Evolutionary conservation across 345 rosid species (phyloP), one percentile per base, ranked within the genome.

Genomic region (Salix brachista): DNA sequence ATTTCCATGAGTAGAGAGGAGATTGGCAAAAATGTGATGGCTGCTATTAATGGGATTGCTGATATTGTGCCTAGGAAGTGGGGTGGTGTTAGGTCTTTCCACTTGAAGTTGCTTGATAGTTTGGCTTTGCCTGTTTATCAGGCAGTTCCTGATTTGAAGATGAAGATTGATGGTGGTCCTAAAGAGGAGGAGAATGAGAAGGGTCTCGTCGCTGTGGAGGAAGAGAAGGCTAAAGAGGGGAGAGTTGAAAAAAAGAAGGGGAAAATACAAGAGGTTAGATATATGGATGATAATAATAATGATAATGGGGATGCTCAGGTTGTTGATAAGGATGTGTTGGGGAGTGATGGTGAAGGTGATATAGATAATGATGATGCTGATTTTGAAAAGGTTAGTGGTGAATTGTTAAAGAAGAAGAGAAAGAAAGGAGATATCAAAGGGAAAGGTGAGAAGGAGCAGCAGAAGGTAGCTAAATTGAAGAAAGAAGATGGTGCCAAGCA

Each of bases 61-160:
- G 93, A 92, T 75, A 52, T 84, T 50, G 89, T 89, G 77, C 97
- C 95, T 14, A 82, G 82, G 64, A 87, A 89, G 50, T 92, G 97
- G 97, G 88, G 87, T 1, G 87, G 84, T 23, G 70, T 92, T 52
- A 85, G 97, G 83, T 91, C 95, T 8, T 81, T 91, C 62, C 97
- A 89, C 84, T 74, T 91, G 89, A 92, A 92, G 76, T 66, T 92
- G 76, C 73, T 83, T 67, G 91, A 88, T 52, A 92, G 97, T 75
- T 81, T 91, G 85, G 90, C 97, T 1, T 81, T 92, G 76, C 97
- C 97, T 23, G 70, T 92, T 21, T 92, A 89, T 81, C 91, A 91
- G 81, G n/a, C 83, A 21, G 84, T 88, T 42, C 93, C 95, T n/a
- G 94, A 87, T 84, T 74, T 89, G 81, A 89, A 86, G 78, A 84